Evolutionary conservation across 768 basidiomycete species (phyloP).

Genomic region (Russula sp.): DNA sequence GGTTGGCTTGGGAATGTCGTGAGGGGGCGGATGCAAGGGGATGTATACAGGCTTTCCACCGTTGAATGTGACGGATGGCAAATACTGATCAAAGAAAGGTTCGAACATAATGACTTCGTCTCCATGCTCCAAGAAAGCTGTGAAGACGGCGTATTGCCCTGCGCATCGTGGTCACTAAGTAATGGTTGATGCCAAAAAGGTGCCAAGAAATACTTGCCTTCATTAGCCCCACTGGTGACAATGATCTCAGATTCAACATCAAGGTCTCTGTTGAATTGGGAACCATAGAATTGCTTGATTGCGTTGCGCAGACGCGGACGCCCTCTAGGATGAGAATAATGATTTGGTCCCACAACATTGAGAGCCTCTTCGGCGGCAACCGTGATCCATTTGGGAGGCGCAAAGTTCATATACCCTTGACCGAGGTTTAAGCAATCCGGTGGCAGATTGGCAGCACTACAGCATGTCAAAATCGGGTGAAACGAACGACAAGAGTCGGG

Average conservation of each 20-base stretch:
- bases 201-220: slow-evolving; percentile 53
- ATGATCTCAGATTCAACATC: slow-evolving; percentile 86
- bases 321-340: slow-evolving; percentile 91
- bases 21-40: slow-evolving; percentile 83
- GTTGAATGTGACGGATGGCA: slow-evolving; percentile 91
- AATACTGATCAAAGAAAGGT: slow-evolving; percentile 96
- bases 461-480: slow-evolving; percentile 12
- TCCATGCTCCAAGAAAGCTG: slow-evolving; percentile 85
- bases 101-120: slow-evolving; percentile 99
- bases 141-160: slow-evolving; percentile 94
- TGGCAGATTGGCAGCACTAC: slow-evolving; percentile 83
- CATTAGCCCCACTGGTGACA: slow-evolving; percentile 95
- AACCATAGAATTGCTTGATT: slow-evolving; percentile 74
- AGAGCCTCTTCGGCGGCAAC: slow-evolving; percentile 72
- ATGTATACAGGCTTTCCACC: slow-evolving; percentile 92
- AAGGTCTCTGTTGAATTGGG: slow-evolving; percentile 63
- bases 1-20: slow-evolving; percentile 47
- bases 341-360: slow-evolving; percentile 60
- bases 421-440: slow-evolving; percentile 93
- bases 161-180: slow-evolving; percentile 22
- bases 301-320: slow-evolving; percentile 85
- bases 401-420: slow-evolving; percentile 87
- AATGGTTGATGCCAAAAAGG: background rate
- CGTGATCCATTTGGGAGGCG: slow-evolving; percentile 76
- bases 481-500: slow-evolving; percentile 20